Evolutionary conservation across 257 asterid species (phyloP).

Genomic region (Sherardia arvensis): DNA sequence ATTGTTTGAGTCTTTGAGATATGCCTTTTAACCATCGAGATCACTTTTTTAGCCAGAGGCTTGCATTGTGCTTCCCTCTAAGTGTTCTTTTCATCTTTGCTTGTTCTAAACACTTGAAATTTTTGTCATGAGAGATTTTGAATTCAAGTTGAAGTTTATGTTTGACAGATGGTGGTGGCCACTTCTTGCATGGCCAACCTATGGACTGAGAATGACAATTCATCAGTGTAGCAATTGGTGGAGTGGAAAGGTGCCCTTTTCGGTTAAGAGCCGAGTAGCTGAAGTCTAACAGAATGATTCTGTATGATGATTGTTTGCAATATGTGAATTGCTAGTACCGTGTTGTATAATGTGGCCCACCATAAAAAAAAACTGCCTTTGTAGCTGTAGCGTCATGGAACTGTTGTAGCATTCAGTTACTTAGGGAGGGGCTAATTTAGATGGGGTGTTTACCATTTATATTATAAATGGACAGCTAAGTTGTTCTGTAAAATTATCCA

Average conservation of each 20-base stretch:
- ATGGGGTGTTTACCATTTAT: constrained; percentile 19
- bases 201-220: constrained; percentile 45
- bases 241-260: not conserved
- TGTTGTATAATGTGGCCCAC: constrained; percentile 45
- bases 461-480: constrained; percentile 13
- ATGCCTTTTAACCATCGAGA: not conserved
- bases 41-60: not conserved
- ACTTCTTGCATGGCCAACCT: constrained; percentile 55
- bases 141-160: not conserved
- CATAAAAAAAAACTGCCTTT: constrained; percentile 16
- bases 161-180: constrained; percentile 59
- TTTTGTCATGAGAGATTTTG: no score
- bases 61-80: not conserved
- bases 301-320: constrained; percentile 13
- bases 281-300: constrained; percentile 3
- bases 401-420: constrained; percentile 28
- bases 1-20: not conserved
- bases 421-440: constrained; percentile 25
- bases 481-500: constrained; percentile 24
- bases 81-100: not conserved
- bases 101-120: not conserved
- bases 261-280: constrained; percentile 9
- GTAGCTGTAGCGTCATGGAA: constrained; percentile 25
- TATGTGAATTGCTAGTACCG: constrained; percentile 25
- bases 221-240: constrained; percentile 11